These are phyloP conservation scores for Neoboletus brunneissimus DNA, from an alignment of 768 basidiomycete species.

Conservation along the genomic window DNA sequence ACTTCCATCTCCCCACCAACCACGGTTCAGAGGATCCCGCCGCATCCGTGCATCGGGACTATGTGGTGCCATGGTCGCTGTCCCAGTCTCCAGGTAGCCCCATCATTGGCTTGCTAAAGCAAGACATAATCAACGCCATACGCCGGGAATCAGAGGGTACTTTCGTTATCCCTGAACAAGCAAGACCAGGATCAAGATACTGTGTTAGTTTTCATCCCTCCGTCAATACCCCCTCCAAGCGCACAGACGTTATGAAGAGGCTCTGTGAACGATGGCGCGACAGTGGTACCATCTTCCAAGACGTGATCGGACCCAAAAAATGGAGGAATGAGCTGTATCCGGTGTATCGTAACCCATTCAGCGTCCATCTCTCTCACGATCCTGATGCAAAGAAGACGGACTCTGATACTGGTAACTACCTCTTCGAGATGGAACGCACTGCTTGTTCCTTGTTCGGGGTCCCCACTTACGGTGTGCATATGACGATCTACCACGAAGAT, in stretches of 20 bases:
- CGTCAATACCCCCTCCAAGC: slow-evolving; percentile 53
- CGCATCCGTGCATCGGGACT: slow-evolving; percentile 35
- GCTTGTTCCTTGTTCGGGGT: slow-evolving; percentile 89
- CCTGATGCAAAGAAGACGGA: slow-evolving; percentile 30
- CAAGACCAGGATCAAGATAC: slow-evolving; percentile 21
- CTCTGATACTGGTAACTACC: slow-evolving; percentile 52
- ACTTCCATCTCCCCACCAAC: slow-evolving; percentile 46
- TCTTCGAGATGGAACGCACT: slow-evolving; percentile 86
- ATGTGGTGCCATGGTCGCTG: slow-evolving; percentile 56
- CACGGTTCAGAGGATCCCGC: slow-evolving; percentile 24
- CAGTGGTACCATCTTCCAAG: slow-evolving; percentile 48
- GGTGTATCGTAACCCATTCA: slow-evolving; percentile 69
- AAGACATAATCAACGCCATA: slow-evolving; percentile 54
- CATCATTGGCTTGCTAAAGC: slow-evolving; percentile 59
- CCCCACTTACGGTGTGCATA: slow-evolving; percentile 89
- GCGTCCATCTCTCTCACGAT: slow-evolving; percentile 39
- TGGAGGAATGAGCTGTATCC: slow-evolving; percentile 89
- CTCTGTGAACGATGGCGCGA: slow-evolving; percentile 79
- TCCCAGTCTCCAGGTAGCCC: slow-evolving; percentile 48
- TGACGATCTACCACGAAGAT: slow-evolving; percentile 60
- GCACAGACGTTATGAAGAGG: slow-evolving; percentile 59
- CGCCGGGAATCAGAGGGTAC: slow-evolving; percentile 42
- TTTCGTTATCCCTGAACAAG: slow-evolving; percentile 42
- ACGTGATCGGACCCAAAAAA: slow-evolving; percentile 68
- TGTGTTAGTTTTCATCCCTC: slow-evolving; percentile 49